Base-by-base conservation (phyloP, 176 grass and related monocot species). In the Musa troglodytarum region DNA sequence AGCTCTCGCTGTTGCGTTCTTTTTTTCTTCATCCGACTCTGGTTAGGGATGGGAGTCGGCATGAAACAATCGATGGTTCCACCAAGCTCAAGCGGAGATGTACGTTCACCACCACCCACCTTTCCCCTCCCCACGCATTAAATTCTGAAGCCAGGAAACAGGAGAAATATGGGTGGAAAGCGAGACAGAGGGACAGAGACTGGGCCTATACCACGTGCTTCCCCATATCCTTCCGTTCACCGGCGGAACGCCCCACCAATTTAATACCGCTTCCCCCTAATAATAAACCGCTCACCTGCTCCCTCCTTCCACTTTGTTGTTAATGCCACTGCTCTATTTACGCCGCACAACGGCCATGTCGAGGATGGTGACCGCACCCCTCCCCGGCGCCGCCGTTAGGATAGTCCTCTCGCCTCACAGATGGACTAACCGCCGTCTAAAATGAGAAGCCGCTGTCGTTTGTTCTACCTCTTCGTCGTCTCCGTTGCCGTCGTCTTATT, bases 361-460 rank as follows among this genome's bases (percentile, higher is more conserved):
- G 68, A 63, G 16, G 68, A 22, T 69, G 69, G 78, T 73, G 78
- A 73, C 69, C 56, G 58, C 78, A 73, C 69, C 22, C 11, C 74
- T 8, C 49, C 52, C 24, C 65, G 75, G 6, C 75, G 59, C n/a
- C 61, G n/a, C 13, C 29, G 54, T 9, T 61, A 19, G 19, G n/a
- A 8, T 9, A 43, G 14, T 12, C 23, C 14, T 9, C 52, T 74
- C 21, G 52, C 14, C 52, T 54, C 7, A 2, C 20, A 53, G 15
- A 74, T 65, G 58, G 59, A 52, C n/a, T 80, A 64, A 64, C 56
- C 19, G 69, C 43, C 14, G 78, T 43, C 56, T 25, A 53, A 53
- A 52, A 80, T 80, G 78, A 73, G 17, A 2, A 51, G 7, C 75
- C 59, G 61, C 13, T 24, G 26, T 14, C 22, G 19, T 17, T 57